Conservation (phyloP, 352 stramenopile genomes). For the Phytophthora lateralis region DNA sequence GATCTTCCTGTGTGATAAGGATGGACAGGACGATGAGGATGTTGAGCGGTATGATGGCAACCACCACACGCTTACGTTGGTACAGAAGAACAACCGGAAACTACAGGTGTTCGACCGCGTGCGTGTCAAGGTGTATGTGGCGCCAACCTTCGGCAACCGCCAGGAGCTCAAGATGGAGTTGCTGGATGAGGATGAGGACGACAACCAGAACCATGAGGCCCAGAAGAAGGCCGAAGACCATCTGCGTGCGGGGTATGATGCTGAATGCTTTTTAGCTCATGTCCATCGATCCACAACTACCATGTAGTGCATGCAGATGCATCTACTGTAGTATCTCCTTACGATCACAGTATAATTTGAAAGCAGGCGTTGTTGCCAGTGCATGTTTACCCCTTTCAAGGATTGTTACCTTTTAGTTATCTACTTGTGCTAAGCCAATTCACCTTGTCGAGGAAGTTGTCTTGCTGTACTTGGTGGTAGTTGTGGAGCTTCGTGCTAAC, state of each 20-base stretch:
- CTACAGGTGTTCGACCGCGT: conserved; percentile 85
- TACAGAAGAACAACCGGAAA: conserved; percentile 52
- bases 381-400: too few relatives aligned
- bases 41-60: conserved; percentile 58
- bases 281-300: too few relatives aligned
- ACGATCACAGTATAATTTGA: too few relatives aligned
- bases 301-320: too few relatives aligned
- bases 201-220: conserved; percentile 15
- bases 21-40: conserved; percentile 59
- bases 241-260: conserved; percentile 7
- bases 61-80: conserved; percentile 63
- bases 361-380: too few relatives aligned
- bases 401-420: too few relatives aligned
- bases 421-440: neutral
- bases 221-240: conserved; percentile 35
- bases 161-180: conserved; percentile 88
- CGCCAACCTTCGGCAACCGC: conserved; percentile 75
- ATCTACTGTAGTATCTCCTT: too few relatives aligned
- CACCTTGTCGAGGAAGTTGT: neutral
- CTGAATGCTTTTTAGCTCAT: too few relatives aligned
- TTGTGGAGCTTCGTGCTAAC: neutral
- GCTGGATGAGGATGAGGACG: conserved; percentile 40
- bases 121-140: conserved; percentile 80
- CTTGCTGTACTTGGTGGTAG: conserved; percentile 1
- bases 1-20: conserved; percentile 89